Percentiles rank a stretch among this genome's conserved stretches.
Evolutionary conservation across 148 eudicot species (phyloP).

Genomic region (Silene latifolia): DNA sequence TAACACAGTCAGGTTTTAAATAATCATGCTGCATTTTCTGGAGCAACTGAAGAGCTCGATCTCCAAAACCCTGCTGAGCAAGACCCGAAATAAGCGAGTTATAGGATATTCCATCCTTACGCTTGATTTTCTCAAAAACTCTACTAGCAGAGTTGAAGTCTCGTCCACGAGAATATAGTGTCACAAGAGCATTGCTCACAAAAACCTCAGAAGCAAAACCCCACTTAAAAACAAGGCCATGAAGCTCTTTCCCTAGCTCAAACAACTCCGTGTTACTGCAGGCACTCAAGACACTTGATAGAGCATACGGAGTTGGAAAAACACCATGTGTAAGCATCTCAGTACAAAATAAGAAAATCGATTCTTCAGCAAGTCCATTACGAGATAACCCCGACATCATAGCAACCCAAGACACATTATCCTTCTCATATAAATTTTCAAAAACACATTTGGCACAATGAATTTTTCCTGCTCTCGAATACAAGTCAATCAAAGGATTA

Average conservation of each 20-base stretch:
- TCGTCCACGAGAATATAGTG: constrained; percentile 64
- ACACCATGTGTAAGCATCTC: constrained; percentile 66
- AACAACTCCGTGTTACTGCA: constrained; percentile 55
- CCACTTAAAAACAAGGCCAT: constrained; percentile 71
- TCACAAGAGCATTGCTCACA: constrained; percentile 74
- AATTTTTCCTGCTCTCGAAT: constrained; percentile 58
- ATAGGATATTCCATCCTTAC: constrained; percentile 69
- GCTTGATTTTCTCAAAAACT: constrained; percentile 54
- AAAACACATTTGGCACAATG: constrained; percentile 55
- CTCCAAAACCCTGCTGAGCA: constrained; percentile 59
- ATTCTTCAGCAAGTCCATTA: constrained; percentile 57
- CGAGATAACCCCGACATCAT: constrained; percentile 85
- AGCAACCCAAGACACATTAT: constrained; percentile 91
- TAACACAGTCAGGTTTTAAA: constrained; percentile 79
- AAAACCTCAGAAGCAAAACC: constrained; percentile 63
- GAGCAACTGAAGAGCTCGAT: constrained; percentile 54
- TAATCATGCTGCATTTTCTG: constrained; percentile 64
- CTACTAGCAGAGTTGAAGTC: constrained; percentile 54
- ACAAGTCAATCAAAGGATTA: constrained; percentile 78
- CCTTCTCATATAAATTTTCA: constrained; percentile 37
- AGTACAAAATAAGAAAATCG: constrained; percentile 45
- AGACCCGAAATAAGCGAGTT: constrained; percentile 89
- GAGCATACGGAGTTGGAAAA: constrained; percentile 72
- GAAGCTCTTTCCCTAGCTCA: constrained; percentile 71
- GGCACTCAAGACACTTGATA: constrained; percentile 82